Conservation (phyloP, 148 eudicot genomes). For the Fagopyrum homotropicum region DNA sequence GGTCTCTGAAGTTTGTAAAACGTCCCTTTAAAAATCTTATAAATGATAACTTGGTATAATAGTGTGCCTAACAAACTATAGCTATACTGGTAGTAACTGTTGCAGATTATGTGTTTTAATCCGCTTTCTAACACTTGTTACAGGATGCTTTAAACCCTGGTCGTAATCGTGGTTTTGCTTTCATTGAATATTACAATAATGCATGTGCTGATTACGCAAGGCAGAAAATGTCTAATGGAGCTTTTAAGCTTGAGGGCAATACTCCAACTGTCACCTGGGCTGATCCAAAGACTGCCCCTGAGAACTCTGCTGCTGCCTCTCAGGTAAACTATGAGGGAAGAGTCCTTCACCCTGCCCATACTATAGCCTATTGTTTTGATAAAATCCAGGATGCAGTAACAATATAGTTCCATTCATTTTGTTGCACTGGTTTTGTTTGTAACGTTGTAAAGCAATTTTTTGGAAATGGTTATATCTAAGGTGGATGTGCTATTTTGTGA, state of each 20-base stretch:
- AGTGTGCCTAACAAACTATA: neutral
- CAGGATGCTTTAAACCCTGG: constrained; percentile 84
- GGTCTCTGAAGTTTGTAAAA: no score
- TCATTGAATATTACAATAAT: constrained; percentile 93
- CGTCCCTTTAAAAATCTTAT: no score
- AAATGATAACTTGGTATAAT: no score
- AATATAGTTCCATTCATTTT: neutral
- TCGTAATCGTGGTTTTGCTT: constrained; percentile 97
- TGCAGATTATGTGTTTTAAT: constrained; percentile 1
- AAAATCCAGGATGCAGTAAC: neutral
- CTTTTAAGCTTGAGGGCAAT: constrained; percentile 80
- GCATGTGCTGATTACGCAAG: constrained; percentile 95
- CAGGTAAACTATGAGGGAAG: constrained; percentile 47
- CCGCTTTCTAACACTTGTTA: constrained; percentile 13
- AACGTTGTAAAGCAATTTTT: neutral
- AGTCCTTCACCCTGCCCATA: neutral
- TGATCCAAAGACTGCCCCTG: constrained; percentile 89
- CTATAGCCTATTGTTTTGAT: neutral
- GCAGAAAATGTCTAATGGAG: constrained; percentile 62
- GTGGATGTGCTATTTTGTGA: neutral
- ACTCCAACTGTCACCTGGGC: constrained; percentile 96
- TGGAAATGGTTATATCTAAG: neutral
- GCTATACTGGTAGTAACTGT: neutral
- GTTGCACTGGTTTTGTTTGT: neutral
- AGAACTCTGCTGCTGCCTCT: constrained; percentile 72